Base-by-base conservation (phyloP, 768 basidiomycete species). In the Trametes sanguinea region DNA sequence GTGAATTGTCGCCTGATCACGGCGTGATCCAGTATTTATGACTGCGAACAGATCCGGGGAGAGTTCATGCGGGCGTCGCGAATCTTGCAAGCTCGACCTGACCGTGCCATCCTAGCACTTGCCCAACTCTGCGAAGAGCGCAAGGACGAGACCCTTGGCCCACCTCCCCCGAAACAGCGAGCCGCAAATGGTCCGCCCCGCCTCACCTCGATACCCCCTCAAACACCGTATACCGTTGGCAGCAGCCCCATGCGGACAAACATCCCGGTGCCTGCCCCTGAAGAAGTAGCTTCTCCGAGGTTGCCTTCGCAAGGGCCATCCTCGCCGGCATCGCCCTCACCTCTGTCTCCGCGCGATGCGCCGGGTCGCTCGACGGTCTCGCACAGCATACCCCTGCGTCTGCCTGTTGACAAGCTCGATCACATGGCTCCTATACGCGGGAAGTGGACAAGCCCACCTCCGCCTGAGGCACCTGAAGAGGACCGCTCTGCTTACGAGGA, bases 11-110 rank as follows among this genome's bases (percentile, higher is more conserved):
- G 48, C 48, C 30, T 46, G 6, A 51, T 16, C 32, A 52, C 27
- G 4, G 27, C 8, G 43, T 58, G 40, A 27, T 52, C 37, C 35
- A 33, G 45, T 32, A 13, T 11, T 22, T 22, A 22, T 16, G 8
- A 43, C 45, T 27, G 27, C 30, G 33, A 47, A 7, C 67, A 98
- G 95, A 95, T 99, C 70, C 95, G 96, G 13, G 95, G 96, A 8
- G 96, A 98, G 77, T 96, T 99, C 74, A 96, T 96, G 93, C 89
- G 96, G 39, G 96, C 95, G 4, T 87, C 89, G 27, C 83, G 94
- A 57, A 92, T 98, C 59, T 79, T 99, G 37, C 81, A 87, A 10
- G 78, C 81, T 64, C 88, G 89, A 33, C 93, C 92, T 1, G 90
- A 90, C 57, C 87, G 92, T 51, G 92, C 91, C 7, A 85, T 90